These are phyloP conservation scores for Colletotrichum karsti DNA, from an alignment of 2,329 filamentous ascomycete species.

Conservation along the genomic window DNA sequence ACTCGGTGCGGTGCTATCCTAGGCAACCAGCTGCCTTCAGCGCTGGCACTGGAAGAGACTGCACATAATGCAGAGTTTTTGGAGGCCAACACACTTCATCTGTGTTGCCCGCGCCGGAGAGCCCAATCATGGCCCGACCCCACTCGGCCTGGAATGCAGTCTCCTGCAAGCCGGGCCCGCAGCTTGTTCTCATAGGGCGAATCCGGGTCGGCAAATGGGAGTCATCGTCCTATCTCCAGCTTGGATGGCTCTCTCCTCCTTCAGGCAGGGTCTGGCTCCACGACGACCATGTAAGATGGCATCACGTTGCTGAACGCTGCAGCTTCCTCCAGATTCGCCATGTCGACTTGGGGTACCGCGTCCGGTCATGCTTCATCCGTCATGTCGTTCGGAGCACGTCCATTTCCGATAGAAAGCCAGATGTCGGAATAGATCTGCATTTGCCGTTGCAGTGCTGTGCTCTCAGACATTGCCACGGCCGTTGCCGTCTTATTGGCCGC, in stretches of 20 bases:
- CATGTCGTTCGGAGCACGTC: not conserved
- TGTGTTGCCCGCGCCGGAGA: constrained; percentile 20
- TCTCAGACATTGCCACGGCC: not conserved
- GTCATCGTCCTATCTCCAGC: constrained; percentile 30
- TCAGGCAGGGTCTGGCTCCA: not conserved
- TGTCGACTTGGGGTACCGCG: not conserved
- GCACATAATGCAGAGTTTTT: constrained; percentile 3
- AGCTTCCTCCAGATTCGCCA: not conserved
- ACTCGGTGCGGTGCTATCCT: not conserved
- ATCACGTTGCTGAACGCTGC: constrained; percentile 18
- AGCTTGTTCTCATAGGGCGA: constrained; percentile 34
- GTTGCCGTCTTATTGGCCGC: not conserved
- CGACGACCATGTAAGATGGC: constrained; percentile 21
- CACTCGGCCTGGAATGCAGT: constrained; percentile 34
- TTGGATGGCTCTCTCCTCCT: not conserved
- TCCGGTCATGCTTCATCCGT: not conserved
- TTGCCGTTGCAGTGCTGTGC: not conserved
- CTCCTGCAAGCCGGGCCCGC: constrained; percentile 33
- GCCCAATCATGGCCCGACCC: constrained; percentile 35
- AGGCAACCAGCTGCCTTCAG: constrained; percentile 1
- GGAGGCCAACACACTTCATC: constrained; percentile 33
- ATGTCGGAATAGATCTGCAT: not conserved
- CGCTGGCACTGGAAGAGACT: constrained; percentile 22
- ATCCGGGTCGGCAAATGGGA: constrained; percentile 32
- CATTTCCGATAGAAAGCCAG: too few species aligned